Evolutionary conservation across 345 rosid genomes (phyloP), one percentile per base, ranked within the genome.

Genomic region (Barbarea vulgaris): DNA sequence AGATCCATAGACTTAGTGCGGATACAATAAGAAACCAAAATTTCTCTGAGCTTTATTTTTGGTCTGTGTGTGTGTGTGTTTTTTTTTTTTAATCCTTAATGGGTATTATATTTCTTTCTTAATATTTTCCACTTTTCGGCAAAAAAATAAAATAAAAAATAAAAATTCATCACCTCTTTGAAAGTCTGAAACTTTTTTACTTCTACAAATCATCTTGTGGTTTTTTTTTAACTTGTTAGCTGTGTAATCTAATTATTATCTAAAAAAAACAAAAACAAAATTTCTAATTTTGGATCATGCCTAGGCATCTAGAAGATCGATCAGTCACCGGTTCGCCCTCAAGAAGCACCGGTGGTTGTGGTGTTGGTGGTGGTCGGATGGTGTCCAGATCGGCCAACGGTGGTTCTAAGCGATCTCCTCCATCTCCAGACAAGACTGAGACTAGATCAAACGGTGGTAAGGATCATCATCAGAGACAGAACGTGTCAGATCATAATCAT

Each of bases 281-380:
- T 39, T 13, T 19, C 19, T 69, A 28, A 44, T 44, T 46, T 70
- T 48, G 61, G 61, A 53, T 54, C 56, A 64, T 64, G 77, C 17
- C 74, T 84, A 85, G 91, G 82, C 83, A 67, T 79, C 59, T 79
- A 53, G 91, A 85, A 72, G 85, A 85, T 72, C 69, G 76, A 72
- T 39, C 62, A 28, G 69, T 71, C 41, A 84, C 67, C 18, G 88
- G 80, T 63, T 86, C 85, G 8, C 79, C 85, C 0, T 71, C 83
- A 55, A 79, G 83, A 59, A 73, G 69, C 60, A 74, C 36, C 52
- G 77, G 79, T 14, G 2, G 22, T 46, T 46, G 22, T 46, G 72
- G 44, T 68, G 41, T 71, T 24, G 65, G 61, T 28, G 24, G 44
- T 58, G 27, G 72, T 58, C 72, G 85, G n/a, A 73, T 74, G 60